Conservation (phyloP, 2,329 filamentous ascomycete species). For the Diaporthe helianthi region DNA sequence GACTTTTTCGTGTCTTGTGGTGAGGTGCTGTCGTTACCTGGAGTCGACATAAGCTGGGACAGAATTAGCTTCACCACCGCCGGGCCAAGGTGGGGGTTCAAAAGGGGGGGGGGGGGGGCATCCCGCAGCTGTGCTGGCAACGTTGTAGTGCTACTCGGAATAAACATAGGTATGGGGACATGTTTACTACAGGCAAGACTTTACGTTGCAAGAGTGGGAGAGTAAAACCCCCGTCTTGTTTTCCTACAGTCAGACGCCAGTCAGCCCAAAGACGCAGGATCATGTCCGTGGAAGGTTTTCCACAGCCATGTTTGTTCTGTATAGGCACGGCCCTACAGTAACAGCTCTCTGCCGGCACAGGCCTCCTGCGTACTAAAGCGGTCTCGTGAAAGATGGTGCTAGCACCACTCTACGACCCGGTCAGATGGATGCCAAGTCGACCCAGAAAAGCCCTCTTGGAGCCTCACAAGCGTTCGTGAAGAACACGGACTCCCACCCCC, state of each 20-base stretch:
- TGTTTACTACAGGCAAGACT: background rate
- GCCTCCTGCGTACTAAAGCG: background rate
- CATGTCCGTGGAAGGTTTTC: background rate
- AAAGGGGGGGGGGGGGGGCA: conserved; percentile 37
- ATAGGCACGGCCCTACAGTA: background rate
- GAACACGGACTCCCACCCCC: background rate
- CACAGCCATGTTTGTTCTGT: background rate
- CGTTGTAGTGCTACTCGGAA: background rate
- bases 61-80: conserved; percentile 41
- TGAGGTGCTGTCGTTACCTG: conserved; percentile 48
- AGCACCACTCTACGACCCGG: background rate
- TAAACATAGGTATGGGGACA: background rate
- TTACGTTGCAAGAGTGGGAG: background rate
- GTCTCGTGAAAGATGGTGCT: background rate
- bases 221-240: background rate
- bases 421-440: conserved; percentile 8
- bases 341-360: background rate
- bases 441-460: background rate
- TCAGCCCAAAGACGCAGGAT: background rate
- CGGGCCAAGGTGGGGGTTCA: conserved; percentile 38
- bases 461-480: conserved; percentile 6
- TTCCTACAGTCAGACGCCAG: background rate
- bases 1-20: background rate
- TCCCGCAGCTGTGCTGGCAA: background rate
- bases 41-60: conserved; percentile 57